Conservation (phyloP, 805 yeast genomes). For the Yarrowia alimentaria region DNA sequence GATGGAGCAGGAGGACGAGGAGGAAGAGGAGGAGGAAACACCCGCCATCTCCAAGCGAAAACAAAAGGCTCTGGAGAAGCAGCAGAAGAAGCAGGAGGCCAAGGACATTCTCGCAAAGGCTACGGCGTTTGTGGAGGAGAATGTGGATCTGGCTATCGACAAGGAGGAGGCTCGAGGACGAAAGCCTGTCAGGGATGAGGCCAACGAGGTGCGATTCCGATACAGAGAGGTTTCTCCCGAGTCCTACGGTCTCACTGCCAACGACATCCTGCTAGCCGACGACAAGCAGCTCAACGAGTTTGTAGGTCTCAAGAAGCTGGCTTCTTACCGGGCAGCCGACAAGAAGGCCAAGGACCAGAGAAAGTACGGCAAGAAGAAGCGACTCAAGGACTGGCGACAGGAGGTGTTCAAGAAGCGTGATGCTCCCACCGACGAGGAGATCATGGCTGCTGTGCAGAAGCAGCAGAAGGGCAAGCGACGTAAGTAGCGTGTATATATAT, state of each 20-base stretch:
- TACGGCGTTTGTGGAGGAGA: conserved; percentile 72
- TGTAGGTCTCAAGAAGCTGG: conserved; percentile 87
- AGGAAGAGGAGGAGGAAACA: conserved; percentile 34
- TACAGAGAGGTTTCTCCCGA: conserved; percentile 97
- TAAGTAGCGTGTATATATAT: conserved; percentile 2
- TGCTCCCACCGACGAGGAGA: conserved; percentile 37
- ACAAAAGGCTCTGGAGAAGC: conserved; percentile 47
- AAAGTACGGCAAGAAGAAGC: conserved; percentile 76
- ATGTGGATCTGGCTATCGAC: conserved; percentile 61
- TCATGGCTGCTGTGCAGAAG: conserved; percentile 29
- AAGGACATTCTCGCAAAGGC: conserved; percentile 64
- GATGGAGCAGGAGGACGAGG: conserved; percentile 34
- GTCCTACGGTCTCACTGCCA: conserved; percentile 75
- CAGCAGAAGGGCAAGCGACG: conserved; percentile 23
- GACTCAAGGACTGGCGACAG: conserved; percentile 87
- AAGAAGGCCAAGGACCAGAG: conserved; percentile 72
- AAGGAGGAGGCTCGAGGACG: conserved; percentile 42
- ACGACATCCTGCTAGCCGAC: conserved; percentile 88
- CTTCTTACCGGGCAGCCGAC: conserved; percentile 83
- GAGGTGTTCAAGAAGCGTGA: conserved; percentile 67
- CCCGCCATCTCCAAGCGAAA: conserved; percentile 29
- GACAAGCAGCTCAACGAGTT: conserved; percentile 80
- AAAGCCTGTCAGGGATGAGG: conserved; percentile 29
- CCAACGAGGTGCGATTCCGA: conserved; percentile 55
- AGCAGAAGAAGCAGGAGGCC: conserved; percentile 62